Evolutionary conservation across 1,284 basidiomycete genomes (phyloP).

Genomic region (Apiotrichum domesticum): DNA sequence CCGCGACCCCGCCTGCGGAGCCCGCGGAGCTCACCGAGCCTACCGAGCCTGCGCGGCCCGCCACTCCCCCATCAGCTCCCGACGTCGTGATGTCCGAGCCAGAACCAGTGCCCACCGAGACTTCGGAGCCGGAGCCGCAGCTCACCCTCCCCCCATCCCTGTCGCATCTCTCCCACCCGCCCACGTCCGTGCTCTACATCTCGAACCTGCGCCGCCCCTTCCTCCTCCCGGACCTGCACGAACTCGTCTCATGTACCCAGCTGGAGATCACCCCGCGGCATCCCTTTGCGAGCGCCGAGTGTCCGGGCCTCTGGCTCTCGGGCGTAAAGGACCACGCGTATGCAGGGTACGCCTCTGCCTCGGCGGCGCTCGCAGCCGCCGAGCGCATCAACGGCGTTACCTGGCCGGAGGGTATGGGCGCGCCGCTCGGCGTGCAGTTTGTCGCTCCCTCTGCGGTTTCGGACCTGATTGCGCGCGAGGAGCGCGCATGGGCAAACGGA

Average conservation of each 20-base stretch:
- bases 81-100: too few relatives aligned
- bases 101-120: too few relatives aligned
- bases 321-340: conserved; percentile 45
- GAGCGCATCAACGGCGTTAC: conserved; percentile 20
- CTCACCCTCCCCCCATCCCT: conserved; percentile 27
- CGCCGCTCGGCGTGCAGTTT: conserved; percentile 37
- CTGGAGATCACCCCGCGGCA: not conserved
- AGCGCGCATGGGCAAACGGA: conserved; percentile 42
- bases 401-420: conserved; percentile 32
- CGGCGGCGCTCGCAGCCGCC: conserved; percentile 24
- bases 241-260: not conserved
- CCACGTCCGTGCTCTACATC: conserved; percentile 41
- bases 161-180: conserved; percentile 35
- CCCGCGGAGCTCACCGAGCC: too few relatives aligned
- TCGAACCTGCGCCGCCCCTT: conserved; percentile 44
- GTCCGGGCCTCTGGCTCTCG: conserved; percentile 39
- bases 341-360: conserved; percentile 24
- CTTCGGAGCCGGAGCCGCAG: too few relatives aligned
- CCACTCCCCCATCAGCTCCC: too few relatives aligned
- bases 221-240: conserved; percentile 15
- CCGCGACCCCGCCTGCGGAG: too few relatives aligned
- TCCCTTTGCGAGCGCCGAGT: conserved; percentile 26
- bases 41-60: too few relatives aligned
- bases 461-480: conserved; percentile 33
- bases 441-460: conserved; percentile 30